phyloP scores from a whole-genome alignment of 306 rosid genomes.

The Castanea crenata region DNA sequence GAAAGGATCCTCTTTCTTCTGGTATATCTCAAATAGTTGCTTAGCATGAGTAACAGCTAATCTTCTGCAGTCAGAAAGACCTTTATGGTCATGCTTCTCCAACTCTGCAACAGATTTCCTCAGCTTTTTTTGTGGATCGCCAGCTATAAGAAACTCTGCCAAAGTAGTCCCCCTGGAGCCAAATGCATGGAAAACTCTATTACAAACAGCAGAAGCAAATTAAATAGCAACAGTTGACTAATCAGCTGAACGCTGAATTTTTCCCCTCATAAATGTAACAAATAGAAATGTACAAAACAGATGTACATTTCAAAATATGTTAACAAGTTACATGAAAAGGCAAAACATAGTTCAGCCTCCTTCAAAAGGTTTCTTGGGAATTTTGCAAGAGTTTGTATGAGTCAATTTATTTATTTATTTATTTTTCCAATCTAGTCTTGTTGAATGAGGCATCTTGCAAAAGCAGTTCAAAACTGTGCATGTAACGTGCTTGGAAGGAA shows the following conservation, averaged over 20 bases:
- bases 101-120: slow-evolving; percentile 18
- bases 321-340: neutral
- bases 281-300: neutral
- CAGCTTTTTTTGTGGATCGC: slow-evolving; percentile 7
- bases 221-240: neutral
- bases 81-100: slow-evolving; percentile 1
- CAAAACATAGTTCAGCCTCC: neutral
- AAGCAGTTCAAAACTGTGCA: neutral
- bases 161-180: slow-evolving; percentile 10
- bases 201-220: neutral
- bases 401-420: no score
- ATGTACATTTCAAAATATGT: neutral
- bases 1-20: slow-evolving; percentile 2
- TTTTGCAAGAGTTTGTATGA: neutral
- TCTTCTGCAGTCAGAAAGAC: slow-evolving; percentile 20
- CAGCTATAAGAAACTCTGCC: slow-evolving; percentile 13
- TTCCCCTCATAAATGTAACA: neutral
- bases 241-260: neutral
- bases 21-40: slow-evolving; percentile 15
- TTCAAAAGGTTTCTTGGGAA: neutral
- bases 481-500: neutral
- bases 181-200: neutral
- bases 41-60: slow-evolving; percentile 10
- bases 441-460: neutral
- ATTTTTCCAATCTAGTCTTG: neutral